Percentiles rank a stretch among this genome's conserved stretches.
These are phyloP conservation scores for Cladosporium sp. DNA, from an alignment of 2,329 filamentous ascomycete species.

Conservation along the genomic window DNA sequence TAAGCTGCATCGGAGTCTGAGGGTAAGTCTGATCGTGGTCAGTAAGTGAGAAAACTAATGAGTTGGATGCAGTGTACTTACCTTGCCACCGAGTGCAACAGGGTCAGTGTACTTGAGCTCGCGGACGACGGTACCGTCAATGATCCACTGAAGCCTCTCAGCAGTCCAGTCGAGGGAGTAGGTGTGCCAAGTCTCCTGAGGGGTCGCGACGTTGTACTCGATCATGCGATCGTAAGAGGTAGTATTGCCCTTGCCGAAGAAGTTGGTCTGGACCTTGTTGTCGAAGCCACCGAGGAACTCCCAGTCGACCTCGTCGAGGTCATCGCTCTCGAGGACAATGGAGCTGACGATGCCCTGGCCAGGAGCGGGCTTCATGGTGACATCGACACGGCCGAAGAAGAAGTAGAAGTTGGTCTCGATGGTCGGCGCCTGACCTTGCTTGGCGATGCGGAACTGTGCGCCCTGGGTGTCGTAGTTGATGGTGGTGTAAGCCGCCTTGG, in stretches of 20 bases:
- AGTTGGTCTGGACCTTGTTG: conserved; percentile 69
- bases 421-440: conserved; percentile 74
- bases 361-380: conserved; percentile 50
- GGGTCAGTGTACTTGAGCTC: conserved; percentile 67
- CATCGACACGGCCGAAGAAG: conserved; percentile 60
- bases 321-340: conserved; percentile 79
- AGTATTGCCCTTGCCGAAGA: conserved; percentile 72
- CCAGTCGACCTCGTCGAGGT: conserved; percentile 86
- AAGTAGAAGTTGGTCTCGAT: conserved; percentile 80
- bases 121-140: conserved; percentile 68
- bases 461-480: conserved; percentile 66
- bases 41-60: conserved; percentile 43
- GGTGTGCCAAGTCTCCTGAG: conserved; percentile 64
- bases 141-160: conserved; percentile 66
- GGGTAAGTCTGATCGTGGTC: conserved; percentile 68
- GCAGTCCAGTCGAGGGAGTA: conserved; percentile 75
- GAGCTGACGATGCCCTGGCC: conserved; percentile 73
- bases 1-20: conserved; percentile 74
- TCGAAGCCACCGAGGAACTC: conserved; percentile 72
- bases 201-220: conserved; percentile 60
- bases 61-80: conserved; percentile 58
- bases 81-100: conserved; percentile 57
- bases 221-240: conserved; percentile 70
- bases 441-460: conserved; percentile 70
- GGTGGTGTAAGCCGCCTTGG: conserved; percentile 63